Conservation (phyloP, 768 basidiomycete genomes). For the Tricholomella constricta region DNA sequence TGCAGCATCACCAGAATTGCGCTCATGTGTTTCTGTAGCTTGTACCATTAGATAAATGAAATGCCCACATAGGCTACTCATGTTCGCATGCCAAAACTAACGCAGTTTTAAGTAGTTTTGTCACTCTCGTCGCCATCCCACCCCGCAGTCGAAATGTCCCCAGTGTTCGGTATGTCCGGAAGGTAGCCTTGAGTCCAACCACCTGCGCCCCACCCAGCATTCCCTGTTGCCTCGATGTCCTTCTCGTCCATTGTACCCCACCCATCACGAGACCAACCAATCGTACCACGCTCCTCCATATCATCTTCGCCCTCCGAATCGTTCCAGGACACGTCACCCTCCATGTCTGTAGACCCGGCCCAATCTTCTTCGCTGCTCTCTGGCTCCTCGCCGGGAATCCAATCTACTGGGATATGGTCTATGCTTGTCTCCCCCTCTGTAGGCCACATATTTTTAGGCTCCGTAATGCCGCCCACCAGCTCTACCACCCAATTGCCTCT, state of each 20-base stretch:
- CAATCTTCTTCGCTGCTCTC: constrained; percentile 29
- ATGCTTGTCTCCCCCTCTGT: constrained; percentile 33
- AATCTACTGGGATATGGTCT: constrained; percentile 45
- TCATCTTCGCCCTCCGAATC: constrained; percentile 39
- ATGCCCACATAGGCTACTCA: not conserved
- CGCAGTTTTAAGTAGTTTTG: constrained; percentile 30
- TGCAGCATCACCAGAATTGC: not conserved
- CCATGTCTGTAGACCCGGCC: constrained; percentile 36
- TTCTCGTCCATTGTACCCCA: constrained; percentile 10
- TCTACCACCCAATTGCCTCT: constrained; percentile 46
- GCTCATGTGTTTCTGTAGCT: constrained; percentile 18
- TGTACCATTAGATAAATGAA: constrained; percentile 30
- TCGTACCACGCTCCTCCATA: constrained; percentile 18
- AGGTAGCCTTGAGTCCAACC: constrained; percentile 5
- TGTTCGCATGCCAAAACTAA: not conserved
- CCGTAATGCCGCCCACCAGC: constrained; percentile 39
- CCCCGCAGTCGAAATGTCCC: constrained; percentile 37
- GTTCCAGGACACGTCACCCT: constrained; percentile 44
- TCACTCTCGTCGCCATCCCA: constrained; percentile 51
- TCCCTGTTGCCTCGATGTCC: not conserved
- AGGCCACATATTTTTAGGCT: constrained; percentile 31
- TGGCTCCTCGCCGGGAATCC: constrained; percentile 43
- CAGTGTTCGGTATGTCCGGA: constrained; percentile 23
- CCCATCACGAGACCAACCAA: constrained; percentile 18
- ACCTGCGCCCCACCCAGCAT: constrained; percentile 1